A percentile compares a stretch with the other conserved stretches of the same genome.
phyloP scores from a whole-genome alignment of 2,329 filamentous ascomycete species.

The Bipolaris cookei region DNA sequence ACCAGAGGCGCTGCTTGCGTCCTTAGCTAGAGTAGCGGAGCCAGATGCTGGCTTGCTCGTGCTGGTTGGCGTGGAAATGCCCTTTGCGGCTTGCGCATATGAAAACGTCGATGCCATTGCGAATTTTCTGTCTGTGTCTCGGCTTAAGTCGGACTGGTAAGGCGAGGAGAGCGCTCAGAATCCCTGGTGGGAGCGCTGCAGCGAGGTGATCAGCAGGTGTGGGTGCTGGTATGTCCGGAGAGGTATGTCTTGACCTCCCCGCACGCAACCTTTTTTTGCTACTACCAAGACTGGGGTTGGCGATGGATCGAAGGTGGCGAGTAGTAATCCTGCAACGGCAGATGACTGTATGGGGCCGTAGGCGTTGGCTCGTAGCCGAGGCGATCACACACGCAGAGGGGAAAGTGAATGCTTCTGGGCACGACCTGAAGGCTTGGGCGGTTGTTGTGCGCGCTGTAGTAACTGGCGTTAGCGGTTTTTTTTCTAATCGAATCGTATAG shows the following conservation, averaged over 20 bases:
- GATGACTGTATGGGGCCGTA: conserved; percentile 11
- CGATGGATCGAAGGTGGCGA: conserved; percentile 4
- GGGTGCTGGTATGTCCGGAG: conserved; percentile 48
- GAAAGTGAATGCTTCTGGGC: conserved; percentile 17
- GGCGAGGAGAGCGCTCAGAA: conserved; percentile 26
- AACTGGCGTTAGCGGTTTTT: conserved; percentile 23
- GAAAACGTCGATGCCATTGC: conserved; percentile 69
- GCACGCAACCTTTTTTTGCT: conserved; percentile 39
- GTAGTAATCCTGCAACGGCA: conserved; percentile 13
- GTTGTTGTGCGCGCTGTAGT: conserved; percentile 20
- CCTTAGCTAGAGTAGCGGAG: conserved; percentile 51
- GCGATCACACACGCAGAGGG: conserved; percentile 10
- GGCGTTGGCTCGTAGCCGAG: conserved; percentile 10
- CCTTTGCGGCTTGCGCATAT: conserved; percentile 94
- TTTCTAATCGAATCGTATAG: not conserved
- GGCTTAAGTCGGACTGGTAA: conserved; percentile 8
- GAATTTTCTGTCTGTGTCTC: conserved; percentile 15
- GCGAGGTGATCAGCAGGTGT: conserved; percentile 40
- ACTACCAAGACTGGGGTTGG: conserved; percentile 27
- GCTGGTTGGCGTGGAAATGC: conserved; percentile 61
- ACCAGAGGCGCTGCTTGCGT: conserved; percentile 35
- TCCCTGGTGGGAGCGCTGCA: conserved; percentile 44
- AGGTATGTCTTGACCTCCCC: conserved; percentile 51
- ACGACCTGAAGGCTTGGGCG: conserved; percentile 11
- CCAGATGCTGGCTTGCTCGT: conserved; percentile 55